Conservation (phyloP, 2,329 filamentous ascomycete genomes). For the Colletotrichum sp. region DNA sequence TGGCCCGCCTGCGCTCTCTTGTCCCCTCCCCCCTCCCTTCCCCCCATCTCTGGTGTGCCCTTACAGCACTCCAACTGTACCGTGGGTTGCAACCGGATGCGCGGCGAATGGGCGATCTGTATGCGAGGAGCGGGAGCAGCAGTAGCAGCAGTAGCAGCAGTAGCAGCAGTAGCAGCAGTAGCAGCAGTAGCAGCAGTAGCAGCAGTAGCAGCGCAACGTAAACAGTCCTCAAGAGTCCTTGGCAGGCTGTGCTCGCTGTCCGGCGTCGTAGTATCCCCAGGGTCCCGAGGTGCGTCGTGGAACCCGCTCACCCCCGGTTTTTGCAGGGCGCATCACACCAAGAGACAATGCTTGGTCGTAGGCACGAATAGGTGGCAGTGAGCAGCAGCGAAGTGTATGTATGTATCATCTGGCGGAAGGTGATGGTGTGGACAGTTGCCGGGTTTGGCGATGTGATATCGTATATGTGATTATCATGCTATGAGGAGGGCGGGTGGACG, state of each 20-base stretch:
- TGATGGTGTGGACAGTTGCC: not conserved
- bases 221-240: not conserved
- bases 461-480: not conserved
- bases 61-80: not conserved
- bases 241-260: not conserved
- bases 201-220: not conserved
- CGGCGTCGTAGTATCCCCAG: not conserved
- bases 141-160: not conserved
- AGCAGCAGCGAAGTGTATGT: not conserved
- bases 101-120: conserved; percentile 15
- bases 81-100: conserved; percentile 9
- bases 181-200: not conserved
- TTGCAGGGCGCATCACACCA: not conserved
- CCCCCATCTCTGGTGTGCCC: not conserved
- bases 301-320: not conserved
- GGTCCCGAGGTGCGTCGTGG: not conserved
- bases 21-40: not conserved
- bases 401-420: not conserved
- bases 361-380: not conserved
- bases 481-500: not conserved
- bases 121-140: conserved; percentile 5
- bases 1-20: not conserved
- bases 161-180: not conserved
- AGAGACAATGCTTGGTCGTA: not conserved
- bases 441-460: not conserved